Base-by-base conservation (phyloP, 1,284 basidiomycete species). In the Crepidotus sp. region DNA sequence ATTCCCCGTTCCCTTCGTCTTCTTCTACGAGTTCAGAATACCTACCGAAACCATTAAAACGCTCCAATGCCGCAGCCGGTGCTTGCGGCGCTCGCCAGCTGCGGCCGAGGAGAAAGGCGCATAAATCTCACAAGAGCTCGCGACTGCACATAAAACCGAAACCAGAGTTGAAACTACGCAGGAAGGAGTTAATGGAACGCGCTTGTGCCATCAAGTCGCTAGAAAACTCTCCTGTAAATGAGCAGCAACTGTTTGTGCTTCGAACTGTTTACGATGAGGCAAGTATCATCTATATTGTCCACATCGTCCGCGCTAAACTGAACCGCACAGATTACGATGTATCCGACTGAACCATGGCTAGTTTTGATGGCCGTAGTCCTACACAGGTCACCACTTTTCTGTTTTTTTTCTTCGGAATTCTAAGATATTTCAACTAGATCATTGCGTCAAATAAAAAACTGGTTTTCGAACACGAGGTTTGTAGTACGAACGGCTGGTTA, bases 391-490 rank as follows among this genome's bases (percentile, higher is more conserved):
- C 48, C 55, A 47, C 44, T 29, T 13, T 43, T 41, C 44, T 29
- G 11, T 43, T 41, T 39, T 43, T 10, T 14, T 1, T 10, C 9
- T 29, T 29, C 19, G 24, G n/a, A 6, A 14, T 37, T n/a, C 40
- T 38, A 26, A 29, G 27, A 29, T 19, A 21, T n/a, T 17, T 17
- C 9, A 15, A 36, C n/a, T 18, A 76, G 75, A 51, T 67, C 74
- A 34, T 71, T 71, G 49, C 69, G 68, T 49, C 74, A 76, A 59
- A 69, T 77, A 42, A 76, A 74, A 57, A 76, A 76, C 52, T 77
- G 75, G 74, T 77, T 77, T 50, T 73, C 72, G 8, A 77, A 77
- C 57, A 68, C 74, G 57, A 66, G 74, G 30, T 75, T 73, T 56
- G 73, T 74, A 7, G 10, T 15, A 13, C 14, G 6, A 17, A 18